These are phyloP conservation scores for Geotrichum siamense DNA, from an alignment of 1,139 yeast species.

Conservation along the genomic window DNA sequence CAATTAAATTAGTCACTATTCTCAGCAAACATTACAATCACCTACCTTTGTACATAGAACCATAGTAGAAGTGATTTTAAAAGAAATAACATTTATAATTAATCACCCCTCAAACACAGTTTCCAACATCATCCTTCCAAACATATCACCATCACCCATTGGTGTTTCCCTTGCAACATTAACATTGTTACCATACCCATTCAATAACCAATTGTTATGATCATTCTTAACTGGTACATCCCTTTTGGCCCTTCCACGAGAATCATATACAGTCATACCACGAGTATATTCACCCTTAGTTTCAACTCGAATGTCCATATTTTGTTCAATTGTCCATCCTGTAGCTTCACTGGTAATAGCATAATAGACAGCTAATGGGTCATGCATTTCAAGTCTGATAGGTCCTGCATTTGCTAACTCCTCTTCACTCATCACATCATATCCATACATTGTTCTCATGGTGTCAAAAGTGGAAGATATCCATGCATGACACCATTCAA, in stretches of 20 bases:
- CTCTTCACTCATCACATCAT: slow-evolving; percentile 20
- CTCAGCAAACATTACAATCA: no score
- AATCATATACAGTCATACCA: slow-evolving; percentile 36
- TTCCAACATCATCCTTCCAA: slow-evolving; percentile 6
- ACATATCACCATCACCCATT: slow-evolving; percentile 2
- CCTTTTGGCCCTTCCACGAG: slow-evolving; percentile 31
- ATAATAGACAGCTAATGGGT: slow-evolving; percentile 38
- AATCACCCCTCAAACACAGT: not conserved
- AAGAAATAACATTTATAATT: no score
- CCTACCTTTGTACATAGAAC: no score
- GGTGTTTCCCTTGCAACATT: slow-evolving; percentile 28
- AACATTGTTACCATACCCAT: slow-evolving; percentile 28
- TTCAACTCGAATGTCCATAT: slow-evolving; percentile 38
- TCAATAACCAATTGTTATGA: slow-evolving; percentile 28
- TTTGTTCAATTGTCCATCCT: slow-evolving; percentile 29
- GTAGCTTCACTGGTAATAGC: slow-evolving; percentile 21
- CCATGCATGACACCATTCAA: slow-evolving; percentile 27
- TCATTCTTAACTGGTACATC: slow-evolving; percentile 23
- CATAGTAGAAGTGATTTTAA: no score
- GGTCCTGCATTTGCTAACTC: slow-evolving; percentile 10
- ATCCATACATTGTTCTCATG: slow-evolving; percentile 23
- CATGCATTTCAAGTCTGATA: slow-evolving; percentile 32
- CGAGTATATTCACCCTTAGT: slow-evolving; percentile 35
- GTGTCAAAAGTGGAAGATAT: slow-evolving; percentile 32
- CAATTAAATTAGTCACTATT: no score